Percentiles rank a stretch among this genome's conserved stretches.
phyloP scores from a whole-genome alignment of 352 stramenopile species.

The Pythium guiyangense region DNA sequence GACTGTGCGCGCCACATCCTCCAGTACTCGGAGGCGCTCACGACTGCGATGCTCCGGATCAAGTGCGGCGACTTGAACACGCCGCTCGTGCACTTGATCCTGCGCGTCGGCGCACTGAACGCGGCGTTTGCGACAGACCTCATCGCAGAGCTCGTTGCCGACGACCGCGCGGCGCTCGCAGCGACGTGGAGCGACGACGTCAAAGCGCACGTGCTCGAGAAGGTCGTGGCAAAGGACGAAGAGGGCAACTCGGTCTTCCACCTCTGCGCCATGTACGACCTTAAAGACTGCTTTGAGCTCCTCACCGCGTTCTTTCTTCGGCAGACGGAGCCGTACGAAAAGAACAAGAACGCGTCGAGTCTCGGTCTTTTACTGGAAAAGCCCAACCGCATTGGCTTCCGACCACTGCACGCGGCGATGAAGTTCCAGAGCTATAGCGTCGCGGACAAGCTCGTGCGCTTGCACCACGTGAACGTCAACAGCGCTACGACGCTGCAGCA shows the following conservation, averaged over 20 bases:
- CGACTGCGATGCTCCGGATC: conserved; percentile 55
- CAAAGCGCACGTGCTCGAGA: conserved; percentile 43
- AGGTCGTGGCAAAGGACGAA: conserved; percentile 51
- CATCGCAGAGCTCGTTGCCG: conserved; percentile 32
- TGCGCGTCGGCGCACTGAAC: conserved; percentile 64
- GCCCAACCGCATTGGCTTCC: conserved; percentile 61
- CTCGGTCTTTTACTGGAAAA: conserved; percentile 44
- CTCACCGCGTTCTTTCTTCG: conserved; percentile 41
- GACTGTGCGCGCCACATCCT: conserved; percentile 45
- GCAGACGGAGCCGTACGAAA: no score
- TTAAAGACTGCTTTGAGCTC: conserved; percentile 34
- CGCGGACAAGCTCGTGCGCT: conserved; percentile 23
- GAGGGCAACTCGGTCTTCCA: conserved; percentile 80
- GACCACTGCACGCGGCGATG: conserved; percentile 60
- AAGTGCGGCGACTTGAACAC: conserved; percentile 61
- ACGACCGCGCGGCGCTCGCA: conserved; percentile 1
- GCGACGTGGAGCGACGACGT: conserved; percentile 24
- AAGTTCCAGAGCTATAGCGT: conserved; percentile 44
- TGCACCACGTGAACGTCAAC: conserved; percentile 44
- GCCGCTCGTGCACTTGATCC: conserved; percentile 61
- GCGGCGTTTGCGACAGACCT: conserved; percentile 34
- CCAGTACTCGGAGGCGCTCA: conserved; percentile 60
- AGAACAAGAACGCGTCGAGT: conserved; percentile 17
- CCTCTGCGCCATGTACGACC: conserved; percentile 66
- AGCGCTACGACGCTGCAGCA: conserved; percentile 42